These are phyloP conservation scores for Immersiporthe knoxdaviesiana DNA, from an alignment of 2,329 filamentous ascomycete genomes.

Conservation along the genomic window DNA sequence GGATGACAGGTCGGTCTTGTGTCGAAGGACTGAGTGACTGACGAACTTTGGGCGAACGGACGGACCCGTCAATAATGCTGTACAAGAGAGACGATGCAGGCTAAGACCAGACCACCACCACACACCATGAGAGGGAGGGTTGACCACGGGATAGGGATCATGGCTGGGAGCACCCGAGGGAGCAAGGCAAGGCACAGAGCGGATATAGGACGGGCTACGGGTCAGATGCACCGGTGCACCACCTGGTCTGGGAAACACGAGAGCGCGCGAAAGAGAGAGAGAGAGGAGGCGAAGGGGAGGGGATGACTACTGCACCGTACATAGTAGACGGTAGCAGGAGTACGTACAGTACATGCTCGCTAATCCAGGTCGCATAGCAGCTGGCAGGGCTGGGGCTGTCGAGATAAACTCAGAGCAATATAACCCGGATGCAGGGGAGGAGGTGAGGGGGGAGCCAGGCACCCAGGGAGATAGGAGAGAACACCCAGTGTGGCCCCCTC, in stretches of 20 bases:
- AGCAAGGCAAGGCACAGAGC: neutral
- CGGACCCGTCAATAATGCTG: neutral
- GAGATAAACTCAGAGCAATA: slow-evolving; percentile 8
- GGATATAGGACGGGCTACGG: neutral
- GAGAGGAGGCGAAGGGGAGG: neutral
- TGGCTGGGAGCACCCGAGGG: neutral
- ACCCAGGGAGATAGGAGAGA: neutral
- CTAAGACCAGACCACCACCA: slow-evolving; percentile 12
- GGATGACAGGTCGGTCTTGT: slow-evolving; percentile 7
- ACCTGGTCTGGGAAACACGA: neutral
- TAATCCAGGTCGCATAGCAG: slow-evolving; percentile 1
- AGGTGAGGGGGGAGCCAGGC: neutral
- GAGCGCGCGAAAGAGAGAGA: neutral
- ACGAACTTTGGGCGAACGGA: neutral
- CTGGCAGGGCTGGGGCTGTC: slow-evolving; percentile 11
- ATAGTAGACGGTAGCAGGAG: no score
- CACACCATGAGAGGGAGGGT: slow-evolving; percentile 9
- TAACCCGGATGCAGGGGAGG: neutral
- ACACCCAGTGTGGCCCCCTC: no score
- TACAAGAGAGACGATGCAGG: neutral
- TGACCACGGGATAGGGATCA: slow-evolving; percentile 3
- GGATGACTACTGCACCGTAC: neutral
- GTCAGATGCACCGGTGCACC: neutral
- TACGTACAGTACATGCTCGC: neutral
- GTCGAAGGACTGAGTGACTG: neutral